Conservation (phyloP, 2,329 filamentous ascomycete genomes). For the Diplocarpon mali region DNA sequence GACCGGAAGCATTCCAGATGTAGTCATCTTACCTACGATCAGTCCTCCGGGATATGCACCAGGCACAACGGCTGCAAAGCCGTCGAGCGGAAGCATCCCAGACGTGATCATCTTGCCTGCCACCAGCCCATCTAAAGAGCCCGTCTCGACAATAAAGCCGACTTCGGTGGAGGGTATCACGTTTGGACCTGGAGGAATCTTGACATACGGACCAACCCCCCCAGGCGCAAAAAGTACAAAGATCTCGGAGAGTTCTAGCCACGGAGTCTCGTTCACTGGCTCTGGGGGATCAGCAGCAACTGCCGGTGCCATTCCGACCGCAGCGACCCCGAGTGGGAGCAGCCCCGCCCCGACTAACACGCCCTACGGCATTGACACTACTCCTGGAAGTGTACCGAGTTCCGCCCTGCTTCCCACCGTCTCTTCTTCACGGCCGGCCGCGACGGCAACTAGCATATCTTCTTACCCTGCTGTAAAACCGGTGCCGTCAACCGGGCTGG, state of each 20-base stretch:
- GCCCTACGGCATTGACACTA: not conserved
- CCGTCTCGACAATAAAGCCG: not conserved
- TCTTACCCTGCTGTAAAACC: slow-evolving; percentile 1
- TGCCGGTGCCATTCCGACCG: too few species aligned
- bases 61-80: too few species aligned
- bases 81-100: too few species aligned
- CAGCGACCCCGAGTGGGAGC: not conserved
- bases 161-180: slow-evolving; percentile 19
- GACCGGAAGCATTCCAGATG: too few species aligned
- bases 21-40: too few species aligned
- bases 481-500: slow-evolving; percentile 2
- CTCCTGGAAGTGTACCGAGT: not conserved
- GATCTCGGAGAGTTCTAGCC: not conserved
- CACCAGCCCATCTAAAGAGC: too few species aligned
- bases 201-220: slow-evolving; percentile 13
- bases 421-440: not conserved
- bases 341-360: not conserved
- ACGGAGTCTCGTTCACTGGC: too few species aligned
- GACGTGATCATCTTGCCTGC: too few species aligned
- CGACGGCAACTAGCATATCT: not conserved
- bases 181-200: slow-evolving; percentile 24
- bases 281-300: too few species aligned
- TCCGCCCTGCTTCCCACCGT: not conserved
- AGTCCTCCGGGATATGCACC: too few species aligned
- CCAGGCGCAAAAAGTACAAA: slow-evolving; percentile 1